Base-by-base conservation (phyloP, 164 flowering plant species). In the Taxillus chinensis region DNA sequence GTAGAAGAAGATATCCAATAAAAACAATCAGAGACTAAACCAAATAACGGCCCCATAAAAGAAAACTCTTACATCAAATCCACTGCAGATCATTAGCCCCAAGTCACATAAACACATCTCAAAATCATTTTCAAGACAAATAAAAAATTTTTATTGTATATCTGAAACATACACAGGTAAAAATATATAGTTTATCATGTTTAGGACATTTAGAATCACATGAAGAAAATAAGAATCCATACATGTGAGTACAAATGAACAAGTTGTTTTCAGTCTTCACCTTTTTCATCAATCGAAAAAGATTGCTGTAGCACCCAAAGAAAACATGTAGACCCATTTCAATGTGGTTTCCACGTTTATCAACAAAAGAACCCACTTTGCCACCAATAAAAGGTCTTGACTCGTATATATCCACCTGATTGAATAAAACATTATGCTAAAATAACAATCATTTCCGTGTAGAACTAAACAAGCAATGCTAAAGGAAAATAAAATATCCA, bases 271-370 rank as follows among this genome's bases (percentile, higher is more conserved):
- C 27, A 27, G 27, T 27, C 0, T 27, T 72, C 62, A 93, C 99
- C 97, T 93, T 93, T 79, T 89, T 93, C 92, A 93, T 69, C 77
- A 90, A 73, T n/a, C 97, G 96, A 68, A 90, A 93, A 62, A 93
- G 95, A 75, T 93, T 93, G 70, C 75, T 90, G 67, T 93, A 93
- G 79, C 99, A 93, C 39, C 99, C 99, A 64, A 90, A 93, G 68
- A 93, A 93, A 43, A 93, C 98, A 78, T 93, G 98, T 46, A 93
- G 79, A 11, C 98, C 98, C 98, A 92, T 92, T 72, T 93, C 99
- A 62, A 90, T 76, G 72, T 93, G 99, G 69, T 93, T 93, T 64
- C 99, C 99, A 64, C 77, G 74, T 71, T 64, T 87, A 73, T 93
- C 99, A 57, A 87, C 82, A 77, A 90, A 93, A 37, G 99, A 93